Evolutionary conservation across 495 filamentous ascomycete genomes (phyloP).

Genomic region (Clohesyomyces aquaticus): DNA sequence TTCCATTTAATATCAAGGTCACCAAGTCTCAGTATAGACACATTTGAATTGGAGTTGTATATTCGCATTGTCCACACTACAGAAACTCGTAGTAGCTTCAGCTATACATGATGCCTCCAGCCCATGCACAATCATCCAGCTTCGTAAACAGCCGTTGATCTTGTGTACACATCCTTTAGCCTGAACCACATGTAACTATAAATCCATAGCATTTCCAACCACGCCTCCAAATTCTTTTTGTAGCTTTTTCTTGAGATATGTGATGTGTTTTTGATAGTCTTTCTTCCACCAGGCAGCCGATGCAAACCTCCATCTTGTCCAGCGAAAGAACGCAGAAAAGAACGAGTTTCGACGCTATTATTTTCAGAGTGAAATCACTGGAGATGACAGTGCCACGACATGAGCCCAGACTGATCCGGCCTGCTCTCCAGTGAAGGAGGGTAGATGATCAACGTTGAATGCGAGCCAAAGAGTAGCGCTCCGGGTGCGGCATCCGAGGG

Average conservation of each 20-base stretch:
- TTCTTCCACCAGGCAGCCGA: not conserved
- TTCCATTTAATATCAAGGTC: no score
- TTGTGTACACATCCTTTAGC: no score
- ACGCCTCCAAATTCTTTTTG: not conserved
- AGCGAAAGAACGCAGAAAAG: not conserved
- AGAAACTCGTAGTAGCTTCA: no score
- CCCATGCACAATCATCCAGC: no score
- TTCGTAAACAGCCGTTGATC: no score
- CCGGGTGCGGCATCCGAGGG: slow-evolving; percentile 24
- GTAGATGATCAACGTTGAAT: slow-evolving; percentile 38
- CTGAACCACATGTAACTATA: not conserved
- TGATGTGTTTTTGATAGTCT: not conserved
- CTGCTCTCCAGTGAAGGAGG: slow-evolving; percentile 2
- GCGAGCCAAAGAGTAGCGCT: slow-evolving; percentile 36
- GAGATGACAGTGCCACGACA: not conserved
- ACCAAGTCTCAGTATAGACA: no score
- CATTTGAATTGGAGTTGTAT: no score
- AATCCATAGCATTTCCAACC: not conserved
- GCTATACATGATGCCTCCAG: no score
- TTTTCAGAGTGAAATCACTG: slow-evolving; percentile 1
- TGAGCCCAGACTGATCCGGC: slow-evolving; percentile 38
- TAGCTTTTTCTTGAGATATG: not conserved
- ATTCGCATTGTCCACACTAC: no score
- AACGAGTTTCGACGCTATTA: not conserved
- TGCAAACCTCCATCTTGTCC: not conserved